Evolutionary conservation across 1,284 basidiomycete species (phyloP).

Genomic region (Pseudozyma flocculosa): DNA sequence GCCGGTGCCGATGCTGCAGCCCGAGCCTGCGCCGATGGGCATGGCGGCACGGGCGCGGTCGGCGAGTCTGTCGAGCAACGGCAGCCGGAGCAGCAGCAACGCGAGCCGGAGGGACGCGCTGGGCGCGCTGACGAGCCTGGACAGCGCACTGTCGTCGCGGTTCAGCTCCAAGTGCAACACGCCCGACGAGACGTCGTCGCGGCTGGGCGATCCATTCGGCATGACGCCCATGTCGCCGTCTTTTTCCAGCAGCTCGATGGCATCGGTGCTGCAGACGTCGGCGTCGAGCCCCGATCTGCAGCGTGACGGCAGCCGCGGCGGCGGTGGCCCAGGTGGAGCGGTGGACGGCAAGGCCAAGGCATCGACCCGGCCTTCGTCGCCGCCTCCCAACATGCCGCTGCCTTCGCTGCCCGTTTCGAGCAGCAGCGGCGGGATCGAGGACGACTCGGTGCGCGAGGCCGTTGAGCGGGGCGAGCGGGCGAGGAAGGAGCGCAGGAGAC

Average conservation of each 20-base stretch:
- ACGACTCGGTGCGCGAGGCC: no score
- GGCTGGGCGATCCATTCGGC: conserved; percentile 1
- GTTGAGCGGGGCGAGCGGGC: no score
- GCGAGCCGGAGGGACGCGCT: conserved; percentile 9
- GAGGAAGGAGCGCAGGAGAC: no score
- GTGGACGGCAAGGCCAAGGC: no score
- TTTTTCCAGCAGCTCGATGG: not conserved
- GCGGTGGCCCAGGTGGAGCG: no score
- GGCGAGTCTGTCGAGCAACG: conserved; percentile 31
- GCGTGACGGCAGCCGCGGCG: not conserved
- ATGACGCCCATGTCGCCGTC: not conserved
- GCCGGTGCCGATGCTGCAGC: conserved; percentile 23
- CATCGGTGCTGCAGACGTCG: not conserved
- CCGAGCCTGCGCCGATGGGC: conserved; percentile 33
- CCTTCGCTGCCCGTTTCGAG: no score
- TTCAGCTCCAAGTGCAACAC: not conserved
- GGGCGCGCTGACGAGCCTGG: conserved; percentile 14
- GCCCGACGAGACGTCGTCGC: not conserved
- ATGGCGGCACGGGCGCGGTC: conserved; percentile 29
- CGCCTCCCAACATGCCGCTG: no score
- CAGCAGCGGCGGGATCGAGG: no score
- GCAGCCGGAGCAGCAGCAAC: conserved; percentile 9
- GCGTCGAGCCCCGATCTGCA: not conserved
- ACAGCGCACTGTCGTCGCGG: conserved; percentile 1
- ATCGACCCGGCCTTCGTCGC: no score